Evolutionary conservation across 176 grass and related monocot species (phyloP), one percentile per base, ranked within the genome.

Genomic region (Phoenix roebelenii): DNA sequence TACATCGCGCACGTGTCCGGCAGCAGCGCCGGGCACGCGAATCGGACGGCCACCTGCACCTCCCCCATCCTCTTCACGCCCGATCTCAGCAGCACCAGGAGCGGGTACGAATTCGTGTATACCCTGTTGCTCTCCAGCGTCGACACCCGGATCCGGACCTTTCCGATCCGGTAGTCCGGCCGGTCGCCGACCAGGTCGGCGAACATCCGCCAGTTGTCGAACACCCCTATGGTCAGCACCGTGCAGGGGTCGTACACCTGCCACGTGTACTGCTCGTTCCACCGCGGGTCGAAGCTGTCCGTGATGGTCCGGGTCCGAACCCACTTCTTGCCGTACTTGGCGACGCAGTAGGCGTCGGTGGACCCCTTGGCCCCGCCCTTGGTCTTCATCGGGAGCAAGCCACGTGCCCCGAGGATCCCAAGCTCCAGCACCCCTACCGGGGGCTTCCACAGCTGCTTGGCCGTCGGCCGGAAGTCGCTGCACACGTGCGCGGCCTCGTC

Each of bases 221-320:
- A 98, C 18, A 92, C 86, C 23, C 84, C 87, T 0, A 98, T 77
- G 7, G 93, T 92, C 15, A 98, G 81, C 51, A 92, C 84, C 0
- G 93, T 98, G 81, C 93, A 98, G 0, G 93, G 93, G 69, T 98
- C 93, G 82, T 98, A 92, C 14, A 98, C 93, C 63, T 83, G 93
- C 93, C 93, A 98, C 17, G 84, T 92, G 87, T 98, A 98, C 81
- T 98, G 93, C 64, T 98, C 93, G 69, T 98, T 98, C 93, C 93
- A 98, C 49, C 77, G 76, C 4, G 93, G 93, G 78, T 74, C 89
- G 7, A 98, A 85, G 78, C 26, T 85, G 67, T 98, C 93, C 24
- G 79, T 77, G 20, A 98, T 71, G 52, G 93, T 97, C 22, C 93
- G 84, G 7, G 93, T 97, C 23, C 93, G 81, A 44, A 78, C 87